Evolutionary conservation across 352 stramenopile species (phyloP).

Genomic region (Saprolegnia diclina): DNA sequence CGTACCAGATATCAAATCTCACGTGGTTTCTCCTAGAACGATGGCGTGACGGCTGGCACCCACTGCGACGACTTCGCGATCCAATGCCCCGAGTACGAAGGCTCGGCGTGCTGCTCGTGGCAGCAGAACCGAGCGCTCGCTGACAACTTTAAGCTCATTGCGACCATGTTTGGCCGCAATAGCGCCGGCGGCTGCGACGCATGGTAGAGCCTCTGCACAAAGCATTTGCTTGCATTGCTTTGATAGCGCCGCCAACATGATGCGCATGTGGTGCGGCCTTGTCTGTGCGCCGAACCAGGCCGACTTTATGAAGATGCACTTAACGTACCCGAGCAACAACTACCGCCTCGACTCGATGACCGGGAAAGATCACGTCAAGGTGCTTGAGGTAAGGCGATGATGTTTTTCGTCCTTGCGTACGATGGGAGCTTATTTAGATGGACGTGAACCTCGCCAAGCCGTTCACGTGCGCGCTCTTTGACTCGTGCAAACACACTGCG

Average conservation of each 20-base stretch:
- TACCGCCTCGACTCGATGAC: slow-evolving; percentile 74
- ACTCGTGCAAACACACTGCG: slow-evolving; percentile 81
- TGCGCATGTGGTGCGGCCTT: slow-evolving; percentile 82
- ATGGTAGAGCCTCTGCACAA: slow-evolving; percentile 35
- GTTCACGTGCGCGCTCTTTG: slow-evolving; percentile 72
- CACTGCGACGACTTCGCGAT: slow-evolving; percentile 67
- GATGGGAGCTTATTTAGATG: slow-evolving; percentile 28
- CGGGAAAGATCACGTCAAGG: slow-evolving; percentile 61
- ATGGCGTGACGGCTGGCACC: slow-evolving; percentile 64
- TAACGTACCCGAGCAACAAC: slow-evolving; percentile 57
- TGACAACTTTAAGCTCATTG: slow-evolving; percentile 78
- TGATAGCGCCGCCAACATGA: slow-evolving; percentile 61
- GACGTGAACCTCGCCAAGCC: slow-evolving; percentile 64
- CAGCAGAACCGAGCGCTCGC: slow-evolving; percentile 86
- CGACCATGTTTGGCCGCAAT: slow-evolving; percentile 62
- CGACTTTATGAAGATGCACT: slow-evolving; percentile 65
- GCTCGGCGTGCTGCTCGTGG: slow-evolving; percentile 80
- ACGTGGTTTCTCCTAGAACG: slow-evolving; percentile 20
- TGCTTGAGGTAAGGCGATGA: slow-evolving; percentile 39
- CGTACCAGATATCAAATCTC: not conserved
- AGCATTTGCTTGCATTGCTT: not conserved
- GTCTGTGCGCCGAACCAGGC: slow-evolving; percentile 73
- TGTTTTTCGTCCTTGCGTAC: not conserved
- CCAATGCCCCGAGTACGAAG: slow-evolving; percentile 81
- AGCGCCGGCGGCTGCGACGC: slow-evolving; percentile 66